Evolutionary conservation across 306 rosid species (phyloP).

Genomic region (Carpinus fangiana): DNA sequence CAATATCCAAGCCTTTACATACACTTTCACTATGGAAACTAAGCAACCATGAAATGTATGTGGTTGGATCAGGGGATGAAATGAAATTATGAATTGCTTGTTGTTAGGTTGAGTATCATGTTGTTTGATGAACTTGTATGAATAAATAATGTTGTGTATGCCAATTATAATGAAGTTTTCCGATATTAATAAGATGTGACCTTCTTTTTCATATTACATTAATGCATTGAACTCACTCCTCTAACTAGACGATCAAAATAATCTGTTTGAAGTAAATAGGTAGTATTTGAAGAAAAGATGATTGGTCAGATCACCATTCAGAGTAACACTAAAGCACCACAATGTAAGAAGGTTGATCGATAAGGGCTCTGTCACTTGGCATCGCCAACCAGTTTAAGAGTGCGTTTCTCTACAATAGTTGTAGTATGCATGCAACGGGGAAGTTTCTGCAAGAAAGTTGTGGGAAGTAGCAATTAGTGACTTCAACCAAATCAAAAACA

Average conservation of each 20-base stretch:
- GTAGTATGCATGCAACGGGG: conserved; percentile 84
- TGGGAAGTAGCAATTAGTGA: conserved; percentile 24
- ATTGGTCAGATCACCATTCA: background rate
- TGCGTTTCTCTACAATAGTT: conserved; percentile 93
- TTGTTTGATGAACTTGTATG: too few relatives aligned
- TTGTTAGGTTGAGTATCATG: too few relatives aligned
- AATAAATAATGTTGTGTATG: too few relatives aligned
- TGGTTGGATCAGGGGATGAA: too few relatives aligned
- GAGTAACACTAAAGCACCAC: background rate
- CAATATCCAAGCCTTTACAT: too few relatives aligned
- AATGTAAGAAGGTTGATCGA: conserved; percentile 54
- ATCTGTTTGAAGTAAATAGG: background rate
- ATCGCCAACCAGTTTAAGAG: conserved; percentile 94
- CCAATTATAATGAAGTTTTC: too few relatives aligned
- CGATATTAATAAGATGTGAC: too few relatives aligned
- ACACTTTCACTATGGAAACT: conserved; percentile 21
- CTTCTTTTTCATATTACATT: too few relatives aligned
- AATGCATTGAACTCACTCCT: background rate
- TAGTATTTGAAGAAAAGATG: background rate
- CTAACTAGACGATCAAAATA: background rate
- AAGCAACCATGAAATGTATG: too few relatives aligned
- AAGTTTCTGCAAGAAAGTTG: conserved; percentile 76
- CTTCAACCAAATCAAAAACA: background rate
- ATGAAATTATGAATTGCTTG: too few relatives aligned
- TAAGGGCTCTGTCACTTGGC: conserved; percentile 93